Base-by-base conservation (phyloP, 2,329 filamentous ascomycete genomes). In the Colletotrichum musicola region DNA sequence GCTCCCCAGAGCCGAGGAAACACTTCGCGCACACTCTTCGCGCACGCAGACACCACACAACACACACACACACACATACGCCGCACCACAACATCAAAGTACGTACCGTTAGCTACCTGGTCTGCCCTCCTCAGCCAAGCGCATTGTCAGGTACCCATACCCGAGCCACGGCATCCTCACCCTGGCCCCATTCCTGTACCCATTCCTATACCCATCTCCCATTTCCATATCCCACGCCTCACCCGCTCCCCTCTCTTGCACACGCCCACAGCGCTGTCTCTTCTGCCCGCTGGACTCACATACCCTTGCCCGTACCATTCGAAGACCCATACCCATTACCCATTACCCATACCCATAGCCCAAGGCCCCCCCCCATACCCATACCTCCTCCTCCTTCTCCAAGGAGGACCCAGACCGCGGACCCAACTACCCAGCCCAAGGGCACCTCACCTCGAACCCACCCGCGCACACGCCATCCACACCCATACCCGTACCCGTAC, bases 391-490 rank as follows among this genome's bases (percentile, higher is more conserved):
- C 44, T 38, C 18, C 50, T 57, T 53, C 65, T 54, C 56, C 55
- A 61, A 66, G 62, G 62, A 65, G 62, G 65, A 56, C 66, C 62
- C 49, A 66, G 66, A 60, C 55, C 56, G 30, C 57, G 44, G 55
- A 50, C 62, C 59, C 60, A 63, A 46, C 38, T 68, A 64, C 54
- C 66, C 62, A 66, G 66, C 62, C 62, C 56, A 66, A 69, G 56
- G 55, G 62, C 62, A 66, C 55, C 35, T 42, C 62, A 60, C 54
- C 44, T 60, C 35, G 20, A 60, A 60, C 35, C 61, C 54, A 49
- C 30, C 7, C 62, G 44, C 66, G 62, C 66, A 44, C 64, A 62
- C 51, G 55, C 55, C 49, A 54, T 54, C 49, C 18, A 55, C 62
- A 70, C 55, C 54, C 62, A 30, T 35, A 64, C 42, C 50, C 55